Evolutionary conservation across 352 stramenopile genomes (phyloP).

Genomic region (Phytophthora cactorum): DNA sequence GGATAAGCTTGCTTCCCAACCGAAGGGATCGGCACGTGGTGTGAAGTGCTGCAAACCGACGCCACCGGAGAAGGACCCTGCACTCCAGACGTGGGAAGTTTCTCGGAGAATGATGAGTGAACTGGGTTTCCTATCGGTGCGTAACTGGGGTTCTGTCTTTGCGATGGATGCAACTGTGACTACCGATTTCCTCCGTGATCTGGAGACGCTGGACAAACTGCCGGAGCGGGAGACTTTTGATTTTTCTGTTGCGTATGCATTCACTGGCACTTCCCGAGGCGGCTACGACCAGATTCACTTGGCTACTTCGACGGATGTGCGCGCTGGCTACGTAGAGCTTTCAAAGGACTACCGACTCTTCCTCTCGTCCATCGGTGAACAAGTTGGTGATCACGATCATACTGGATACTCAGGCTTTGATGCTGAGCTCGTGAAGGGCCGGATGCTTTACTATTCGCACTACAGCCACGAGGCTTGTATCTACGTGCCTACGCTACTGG

Average conservation of each 20-base stretch:
- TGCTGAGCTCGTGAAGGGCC: slow-evolving; percentile 43
- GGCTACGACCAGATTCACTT: slow-evolving; percentile 83
- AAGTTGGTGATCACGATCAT: slow-evolving; percentile 50
- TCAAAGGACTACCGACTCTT: slow-evolving; percentile 82
- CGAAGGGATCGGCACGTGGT: slow-evolving; percentile 28
- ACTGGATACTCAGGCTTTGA: slow-evolving; percentile 59
- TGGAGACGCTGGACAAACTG: slow-evolving; percentile 79
- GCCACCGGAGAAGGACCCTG: slow-evolving; percentile 57
- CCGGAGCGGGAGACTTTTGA: slow-evolving; percentile 84
- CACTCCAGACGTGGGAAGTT: slow-evolving; percentile 73
- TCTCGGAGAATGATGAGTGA: slow-evolving; percentile 87
- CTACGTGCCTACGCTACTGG: slow-evolving; percentile 78
- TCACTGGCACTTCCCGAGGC: slow-evolving; percentile 66
- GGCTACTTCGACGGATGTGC: slow-evolving; percentile 58
- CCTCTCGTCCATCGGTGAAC: slow-evolving; percentile 68
- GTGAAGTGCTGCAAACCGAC: slow-evolving; percentile 45
- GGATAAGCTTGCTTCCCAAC: slow-evolving; percentile 43
- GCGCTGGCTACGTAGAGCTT: slow-evolving; percentile 42
- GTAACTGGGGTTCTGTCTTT: slow-evolving; percentile 88
- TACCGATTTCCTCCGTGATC: slow-evolving; percentile 62
- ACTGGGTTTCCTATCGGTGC: slow-evolving; percentile 80
- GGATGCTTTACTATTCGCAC: slow-evolving; percentile 76
- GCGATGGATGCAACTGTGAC: slow-evolving; percentile 64
- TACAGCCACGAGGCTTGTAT: slow-evolving; percentile 85
- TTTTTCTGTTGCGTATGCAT: slow-evolving; percentile 78